Evolutionary conservation across 2,329 filamentous ascomycete genomes (phyloP).

Genomic region (Aspergillus japonicus): DNA sequence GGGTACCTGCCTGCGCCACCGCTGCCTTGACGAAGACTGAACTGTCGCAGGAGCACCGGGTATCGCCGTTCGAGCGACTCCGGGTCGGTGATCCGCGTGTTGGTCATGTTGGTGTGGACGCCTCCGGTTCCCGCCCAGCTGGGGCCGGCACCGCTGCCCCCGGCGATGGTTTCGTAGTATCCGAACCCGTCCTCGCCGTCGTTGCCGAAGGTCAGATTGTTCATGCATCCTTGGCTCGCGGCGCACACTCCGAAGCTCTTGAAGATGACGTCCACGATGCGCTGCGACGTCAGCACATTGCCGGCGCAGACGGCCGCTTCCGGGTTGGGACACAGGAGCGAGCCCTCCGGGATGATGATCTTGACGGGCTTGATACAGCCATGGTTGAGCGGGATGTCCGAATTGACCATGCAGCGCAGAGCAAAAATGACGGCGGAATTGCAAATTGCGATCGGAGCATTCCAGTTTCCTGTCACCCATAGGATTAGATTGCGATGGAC

Average conservation of each 20-base stretch:
- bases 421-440: too few species aligned
- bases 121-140: too few species aligned
- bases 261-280: conserved; percentile 75
- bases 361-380: conserved; percentile 64
- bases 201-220: too few species aligned
- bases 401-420: too few species aligned
- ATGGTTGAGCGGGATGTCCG: too few species aligned
- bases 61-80: conserved; percentile 78
- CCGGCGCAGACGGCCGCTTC: conserved; percentile 75
- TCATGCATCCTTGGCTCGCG: conserved; percentile 58
- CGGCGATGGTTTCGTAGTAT: too few species aligned
- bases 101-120: conserved; percentile 78
- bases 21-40: conserved; percentile 37
- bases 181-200: too few species aligned
- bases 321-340: conserved; percentile 69
- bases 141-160: too few species aligned
- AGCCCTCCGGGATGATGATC: conserved; percentile 67
- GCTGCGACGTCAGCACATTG: conserved; percentile 74
- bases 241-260: conserved; percentile 74
- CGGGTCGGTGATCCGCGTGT: conserved; percentile 77
- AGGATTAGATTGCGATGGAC: too few species aligned
- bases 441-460: too few species aligned
- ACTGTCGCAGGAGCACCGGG: conserved; percentile 70
- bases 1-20: too few species aligned
- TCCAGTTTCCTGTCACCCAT: too few species aligned